Percentiles rank a stretch among this genome's conserved stretches.
Conservation (phyloP, 805 yeast species). For the Suhomyces sp. region DNA sequence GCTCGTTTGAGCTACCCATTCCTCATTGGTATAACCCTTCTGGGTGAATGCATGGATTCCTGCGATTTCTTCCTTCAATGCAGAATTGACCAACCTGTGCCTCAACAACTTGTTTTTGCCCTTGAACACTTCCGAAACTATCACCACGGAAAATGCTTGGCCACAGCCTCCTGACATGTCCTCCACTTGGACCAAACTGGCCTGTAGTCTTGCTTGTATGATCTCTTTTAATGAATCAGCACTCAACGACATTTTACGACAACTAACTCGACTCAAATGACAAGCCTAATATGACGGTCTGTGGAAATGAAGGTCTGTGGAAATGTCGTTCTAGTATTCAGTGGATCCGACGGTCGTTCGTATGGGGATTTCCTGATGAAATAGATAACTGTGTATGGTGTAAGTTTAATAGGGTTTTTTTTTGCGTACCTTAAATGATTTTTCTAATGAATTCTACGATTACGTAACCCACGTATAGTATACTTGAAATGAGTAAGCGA, state of each 20-base stretch:
- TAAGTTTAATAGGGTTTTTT: too few relatives aligned
- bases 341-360: too few relatives aligned
- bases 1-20: constrained; percentile 60
- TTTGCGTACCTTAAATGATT: too few relatives aligned
- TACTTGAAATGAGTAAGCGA: too few relatives aligned
- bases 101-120: constrained; percentile 85
- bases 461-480: too few relatives aligned
- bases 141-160: constrained; percentile 91
- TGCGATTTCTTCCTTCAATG: constrained; percentile 81
- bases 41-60: constrained; percentile 94
- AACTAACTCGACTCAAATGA: too few relatives aligned
- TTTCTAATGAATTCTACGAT: too few relatives aligned
- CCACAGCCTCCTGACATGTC: constrained; percentile 93
- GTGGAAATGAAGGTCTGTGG: too few relatives aligned
- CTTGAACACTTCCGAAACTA: constrained; percentile 67
- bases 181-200: constrained; percentile 65
- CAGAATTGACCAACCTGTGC: constrained; percentile 79
- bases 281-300: too few relatives aligned
- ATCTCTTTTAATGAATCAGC: constrained; percentile 44
- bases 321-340: too few relatives aligned
- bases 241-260: constrained; percentile 30
- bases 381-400: too few relatives aligned
- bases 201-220: constrained; percentile 57
- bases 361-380: too few relatives aligned
- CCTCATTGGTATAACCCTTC: constrained; percentile 82